Percentiles rank a stretch among this genome's conserved stretches.
Conservation (phyloP, 1,284 basidiomycete species). For the Leccinum fallax region DNA sequence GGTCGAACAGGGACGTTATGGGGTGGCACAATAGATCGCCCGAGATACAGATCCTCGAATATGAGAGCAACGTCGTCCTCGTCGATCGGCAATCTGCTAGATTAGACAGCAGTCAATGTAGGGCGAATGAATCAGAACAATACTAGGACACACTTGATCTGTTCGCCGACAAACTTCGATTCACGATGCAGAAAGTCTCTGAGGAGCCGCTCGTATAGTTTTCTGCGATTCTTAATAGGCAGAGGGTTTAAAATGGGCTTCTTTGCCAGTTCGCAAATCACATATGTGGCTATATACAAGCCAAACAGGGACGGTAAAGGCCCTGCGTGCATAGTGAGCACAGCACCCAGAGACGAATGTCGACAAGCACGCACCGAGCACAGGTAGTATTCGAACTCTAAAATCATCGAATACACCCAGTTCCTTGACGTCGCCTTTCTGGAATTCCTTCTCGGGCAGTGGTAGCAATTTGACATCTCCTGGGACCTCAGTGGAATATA, state of each 20-base stretch:
- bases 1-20: constrained; percentile 72
- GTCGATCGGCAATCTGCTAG: constrained; percentile 76
- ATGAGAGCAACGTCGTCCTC: constrained; percentile 81
- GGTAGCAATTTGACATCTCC: constrained; percentile 88
- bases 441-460: constrained; percentile 89
- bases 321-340: constrained; percentile 42
- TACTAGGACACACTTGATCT: constrained; percentile 44
- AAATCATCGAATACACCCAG: constrained; percentile 94
- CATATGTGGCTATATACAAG: constrained; percentile 84
- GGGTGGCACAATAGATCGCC: constrained; percentile 79
- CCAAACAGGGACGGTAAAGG: constrained; percentile 89
- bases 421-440: constrained; percentile 89
- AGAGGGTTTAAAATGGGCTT: constrained; percentile 83
- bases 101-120: constrained; percentile 5
- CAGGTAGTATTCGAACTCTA: constrained; percentile 87
- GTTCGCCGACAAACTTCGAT: constrained; percentile 58
- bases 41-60: constrained; percentile 86
- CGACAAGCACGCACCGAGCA: constrained; percentile 56
- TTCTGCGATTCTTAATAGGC: constrained; percentile 81
- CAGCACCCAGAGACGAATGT: not conserved
- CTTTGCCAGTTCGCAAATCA: constrained; percentile 81
- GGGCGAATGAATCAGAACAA: not conserved
- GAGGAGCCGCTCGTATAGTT: constrained; percentile 82
- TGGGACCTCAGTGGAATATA: constrained; percentile 95
- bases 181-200: constrained; percentile 77